These are phyloP conservation scores for Metschnikowia corniflorae DNA, from an alignment of 805 yeast species.

Conservation along the genomic window DNA sequence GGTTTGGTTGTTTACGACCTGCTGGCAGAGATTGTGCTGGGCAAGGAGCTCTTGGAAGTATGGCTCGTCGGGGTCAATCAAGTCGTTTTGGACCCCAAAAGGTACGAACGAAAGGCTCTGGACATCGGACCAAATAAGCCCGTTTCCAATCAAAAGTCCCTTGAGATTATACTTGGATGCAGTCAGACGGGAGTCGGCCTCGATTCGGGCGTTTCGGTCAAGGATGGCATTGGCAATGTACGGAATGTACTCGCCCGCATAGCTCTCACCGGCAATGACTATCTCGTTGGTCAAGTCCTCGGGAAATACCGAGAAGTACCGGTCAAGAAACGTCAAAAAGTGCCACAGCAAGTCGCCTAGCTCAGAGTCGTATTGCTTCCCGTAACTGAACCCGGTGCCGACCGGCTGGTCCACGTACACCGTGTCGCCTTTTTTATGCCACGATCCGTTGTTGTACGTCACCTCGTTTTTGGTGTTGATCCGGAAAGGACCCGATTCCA, in stretches of 20 bases:
- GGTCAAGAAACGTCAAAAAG: neutral
- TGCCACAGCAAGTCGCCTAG: neutral
- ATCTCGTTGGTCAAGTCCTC: neutral
- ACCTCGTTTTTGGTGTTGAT: neutral
- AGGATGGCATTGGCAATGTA: neutral
- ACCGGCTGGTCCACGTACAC: neutral
- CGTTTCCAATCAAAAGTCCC: neutral
- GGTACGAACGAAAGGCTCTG: too few species aligned
- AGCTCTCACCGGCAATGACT: neutral
- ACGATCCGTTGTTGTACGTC: neutral
- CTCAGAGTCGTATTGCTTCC: neutral
- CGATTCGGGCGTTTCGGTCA: constrained; percentile 4
- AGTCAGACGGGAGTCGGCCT: neutral
- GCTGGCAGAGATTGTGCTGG: too few species aligned
- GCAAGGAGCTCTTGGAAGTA: too few species aligned
- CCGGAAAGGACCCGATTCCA: neutral
- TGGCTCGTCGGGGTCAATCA: too few species aligned
- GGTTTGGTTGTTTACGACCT: too few species aligned
- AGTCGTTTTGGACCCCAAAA: too few species aligned
- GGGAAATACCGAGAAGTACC: neutral
- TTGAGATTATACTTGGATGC: neutral
- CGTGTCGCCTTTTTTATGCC: neutral
- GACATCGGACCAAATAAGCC: too few species aligned
- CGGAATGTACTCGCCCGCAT: neutral
- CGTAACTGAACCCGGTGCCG: neutral